These are phyloP conservation scores for Stemphylium beticola DNA, from an alignment of 2,329 filamentous ascomycete species.

Conservation along the genomic window DNA sequence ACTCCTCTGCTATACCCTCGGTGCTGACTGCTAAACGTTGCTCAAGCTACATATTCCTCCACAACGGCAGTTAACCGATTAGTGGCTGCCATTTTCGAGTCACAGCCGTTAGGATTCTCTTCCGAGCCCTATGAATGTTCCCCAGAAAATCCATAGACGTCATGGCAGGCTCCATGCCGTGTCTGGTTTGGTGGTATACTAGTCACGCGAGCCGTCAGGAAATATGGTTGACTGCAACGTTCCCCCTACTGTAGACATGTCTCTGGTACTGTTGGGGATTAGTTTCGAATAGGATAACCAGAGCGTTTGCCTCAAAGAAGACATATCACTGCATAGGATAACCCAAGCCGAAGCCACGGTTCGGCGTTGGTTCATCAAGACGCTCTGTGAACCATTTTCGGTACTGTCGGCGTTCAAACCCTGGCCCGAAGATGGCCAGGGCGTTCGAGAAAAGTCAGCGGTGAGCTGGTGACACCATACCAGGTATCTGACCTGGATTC, in stretches of 20 bases:
- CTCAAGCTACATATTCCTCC: conserved; percentile 22
- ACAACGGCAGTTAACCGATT: conserved; percentile 33
- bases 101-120: background rate
- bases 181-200: conserved; percentile 1
- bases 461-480: conserved; percentile 30
- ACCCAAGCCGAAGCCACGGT: background rate
- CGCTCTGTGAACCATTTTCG: conserved; percentile 1
- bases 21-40: conserved; percentile 16
- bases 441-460: conserved; percentile 17
- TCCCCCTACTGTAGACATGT: background rate
- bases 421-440: conserved; percentile 5
- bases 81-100: conserved; percentile 10
- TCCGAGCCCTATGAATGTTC: background rate
- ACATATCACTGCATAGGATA: background rate
- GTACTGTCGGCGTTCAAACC: conserved; percentile 2
- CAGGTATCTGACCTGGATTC: conserved; percentile 26
- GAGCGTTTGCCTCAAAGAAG: background rate
- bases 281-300: background rate
- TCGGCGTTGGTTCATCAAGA: conserved; percentile 16
- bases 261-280: background rate
- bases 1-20: conserved; percentile 16
- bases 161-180: conserved; percentile 3
- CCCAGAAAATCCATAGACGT: conserved; percentile 6
- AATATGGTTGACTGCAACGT: conserved; percentile 22
- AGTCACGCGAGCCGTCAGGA: conserved; percentile 30